Conservation (phyloP, 176 grass and related monocot species). For the Coix lacrymajobi region DNA sequence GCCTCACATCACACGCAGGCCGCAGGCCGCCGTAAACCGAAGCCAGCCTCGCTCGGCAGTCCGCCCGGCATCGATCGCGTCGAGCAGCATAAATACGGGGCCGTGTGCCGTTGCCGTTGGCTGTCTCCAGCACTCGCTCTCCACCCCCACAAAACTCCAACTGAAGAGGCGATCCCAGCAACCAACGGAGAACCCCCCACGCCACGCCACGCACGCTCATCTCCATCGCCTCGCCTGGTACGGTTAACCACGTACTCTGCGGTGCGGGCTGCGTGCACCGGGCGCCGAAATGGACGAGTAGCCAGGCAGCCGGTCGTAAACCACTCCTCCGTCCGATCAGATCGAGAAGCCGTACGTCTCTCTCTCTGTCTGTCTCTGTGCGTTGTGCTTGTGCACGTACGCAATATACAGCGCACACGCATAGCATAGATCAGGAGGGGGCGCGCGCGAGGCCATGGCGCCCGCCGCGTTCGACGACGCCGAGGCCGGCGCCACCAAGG, state of each 20-base stretch:
- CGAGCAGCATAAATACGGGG: not conserved
- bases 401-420: no score
- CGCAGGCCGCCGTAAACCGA: not conserved
- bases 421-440: not conserved
- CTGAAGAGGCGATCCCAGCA: not conserved
- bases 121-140: not conserved
- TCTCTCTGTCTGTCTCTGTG: no score
- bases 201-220: not conserved
- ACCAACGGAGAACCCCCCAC: slow-evolving; percentile 1
- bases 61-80: not conserved
- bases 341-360: not conserved
- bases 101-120: not conserved
- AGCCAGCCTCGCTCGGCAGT: not conserved
- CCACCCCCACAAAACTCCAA: not conserved
- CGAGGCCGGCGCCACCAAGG: slow-evolving; percentile 27
- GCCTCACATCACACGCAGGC: not conserved
- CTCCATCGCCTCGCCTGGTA: not conserved
- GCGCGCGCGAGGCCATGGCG: slow-evolving; percentile 1
- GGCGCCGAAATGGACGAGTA: not conserved
- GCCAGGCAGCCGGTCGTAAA: not conserved
- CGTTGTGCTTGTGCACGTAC: not conserved
- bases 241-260: not conserved
- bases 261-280: not conserved
- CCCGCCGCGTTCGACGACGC: slow-evolving; percentile 35
- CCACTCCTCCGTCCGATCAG: not conserved